Evolutionary conservation across 768 basidiomycete species (phyloP), one percentile per base, ranked within the genome.

Genomic region (Lactarius indigo): DNA sequence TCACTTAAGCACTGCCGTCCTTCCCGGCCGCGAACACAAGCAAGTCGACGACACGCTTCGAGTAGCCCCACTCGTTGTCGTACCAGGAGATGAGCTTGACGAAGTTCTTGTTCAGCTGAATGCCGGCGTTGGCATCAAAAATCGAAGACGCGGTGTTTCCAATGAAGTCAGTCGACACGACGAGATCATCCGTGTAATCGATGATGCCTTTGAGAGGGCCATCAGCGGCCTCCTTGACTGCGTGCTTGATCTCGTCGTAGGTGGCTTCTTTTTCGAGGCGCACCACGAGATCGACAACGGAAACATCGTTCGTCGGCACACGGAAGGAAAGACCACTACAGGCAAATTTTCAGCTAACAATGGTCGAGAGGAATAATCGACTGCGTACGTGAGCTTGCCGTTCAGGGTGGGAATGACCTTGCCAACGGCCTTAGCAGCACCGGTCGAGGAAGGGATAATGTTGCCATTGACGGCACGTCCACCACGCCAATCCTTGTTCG

Each of bases 371-470:
- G 15, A 6, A 33, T 5, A 35, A 28, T 5, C n/a, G n/a, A 70
- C 3, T 26, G 79, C 89, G 73, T 76, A 92, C 91, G 95, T 98
- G 75, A 99, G 89, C 83, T 98, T 98, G 81, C 96, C 96, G 81
- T 98, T 97, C 73, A 99, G 86, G 59, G 79, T 77, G 67, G 96
- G 96, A 77, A 98, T 98, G 79, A 99, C 95, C 84, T 97, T 96
- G 74, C 95, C 95, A 76, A 96, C 94, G 70, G 95, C 95, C 87
- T 98, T 99, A 78, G 96, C 96, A 70, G 96, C 96, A 80, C 96
- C 96, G 72, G 96, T 98, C 73, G 96, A 96, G 28, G 96, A 97
- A 59, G 96, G 96, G 77, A 99, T 99, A 82, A 99, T 98, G 87
- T 99, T 99, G 83, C 91, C 91, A 80, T 89, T 90, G 71, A 96